Evolutionary conservation across 2,329 filamentous ascomycete species (phyloP).

Genomic region (Nectriaceae sp.): DNA sequence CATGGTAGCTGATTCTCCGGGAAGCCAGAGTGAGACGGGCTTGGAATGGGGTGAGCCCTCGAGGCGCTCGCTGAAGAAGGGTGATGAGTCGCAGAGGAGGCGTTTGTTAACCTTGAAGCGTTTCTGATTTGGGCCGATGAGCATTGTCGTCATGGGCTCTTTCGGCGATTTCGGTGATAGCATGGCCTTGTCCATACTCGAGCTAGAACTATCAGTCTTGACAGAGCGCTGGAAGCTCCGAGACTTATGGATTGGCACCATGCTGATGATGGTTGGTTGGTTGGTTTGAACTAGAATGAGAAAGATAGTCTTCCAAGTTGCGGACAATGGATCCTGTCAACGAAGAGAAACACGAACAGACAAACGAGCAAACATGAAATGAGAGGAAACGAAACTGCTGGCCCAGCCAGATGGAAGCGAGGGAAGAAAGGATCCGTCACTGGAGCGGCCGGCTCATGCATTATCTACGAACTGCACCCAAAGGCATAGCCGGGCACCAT

Average conservation of each 20-base stretch:
- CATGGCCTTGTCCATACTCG: constrained; percentile 21
- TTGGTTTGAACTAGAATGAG: too few relatives aligned
- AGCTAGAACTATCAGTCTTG: constrained; percentile 14
- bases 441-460: constrained; percentile 21
- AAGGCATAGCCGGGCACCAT: too few relatives aligned
- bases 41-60: constrained; percentile 33
- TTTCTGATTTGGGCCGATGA: constrained; percentile 44
- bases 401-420: constrained; percentile 23
- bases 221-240: constrained; percentile 22
- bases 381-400: constrained; percentile 13
- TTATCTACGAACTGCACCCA: constrained; percentile 29
- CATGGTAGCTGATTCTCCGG: constrained; percentile 51
- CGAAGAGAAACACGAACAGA: constrained; percentile 6
- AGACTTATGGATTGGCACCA: constrained; percentile 28
- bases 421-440: constrained; percentile 22
- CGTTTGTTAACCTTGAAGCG: constrained; percentile 46
- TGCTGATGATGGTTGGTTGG: too few relatives aligned
- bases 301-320: neutral
- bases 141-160: constrained; percentile 36
- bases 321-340: constrained; percentile 14
- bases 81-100: constrained; percentile 48
- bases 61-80: constrained; percentile 51
- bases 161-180: constrained; percentile 20
- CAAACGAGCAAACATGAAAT: neutral
- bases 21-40: constrained; percentile 41